These are phyloP conservation scores for Millerago galiae DNA, from an alignment of 805 yeast species.

Conservation along the genomic window DNA sequence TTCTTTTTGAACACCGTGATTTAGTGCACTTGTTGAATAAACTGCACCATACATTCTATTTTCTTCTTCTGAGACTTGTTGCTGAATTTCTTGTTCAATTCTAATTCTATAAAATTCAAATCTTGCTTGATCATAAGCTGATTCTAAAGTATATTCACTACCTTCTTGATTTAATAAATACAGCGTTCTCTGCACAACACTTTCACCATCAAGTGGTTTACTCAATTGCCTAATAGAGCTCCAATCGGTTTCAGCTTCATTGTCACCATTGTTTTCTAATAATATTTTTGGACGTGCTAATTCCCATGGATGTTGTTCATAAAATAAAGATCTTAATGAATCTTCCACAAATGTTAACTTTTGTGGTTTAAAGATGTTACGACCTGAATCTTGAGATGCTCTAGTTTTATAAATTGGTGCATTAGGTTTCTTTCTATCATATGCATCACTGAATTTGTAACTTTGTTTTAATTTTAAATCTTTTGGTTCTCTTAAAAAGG, in stretches of 20 bases:
- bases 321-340: slow-evolving; percentile 73
- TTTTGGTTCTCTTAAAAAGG: slow-evolving; percentile 32
- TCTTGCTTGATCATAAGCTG: slow-evolving; percentile 82
- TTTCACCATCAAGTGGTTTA: slow-evolving; percentile 83
- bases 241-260: slow-evolving; percentile 61
- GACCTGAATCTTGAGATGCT: slow-evolving; percentile 5
- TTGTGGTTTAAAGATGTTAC: slow-evolving; percentile 13
- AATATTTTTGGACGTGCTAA: slow-evolving; percentile 81
- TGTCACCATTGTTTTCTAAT: slow-evolving; percentile 68
- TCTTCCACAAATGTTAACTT: slow-evolving; percentile 47
- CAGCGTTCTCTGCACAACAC: slow-evolving; percentile 70
- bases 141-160: slow-evolving; percentile 28
- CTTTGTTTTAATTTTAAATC: slow-evolving; percentile 10
- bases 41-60: slow-evolving; percentile 79
- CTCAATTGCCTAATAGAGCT: slow-evolving; percentile 61
- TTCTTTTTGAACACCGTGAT: slow-evolving; percentile 66
- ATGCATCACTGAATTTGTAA: slow-evolving; percentile 10
- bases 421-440: not conserved
- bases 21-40: slow-evolving; percentile 54
- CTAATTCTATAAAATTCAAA: slow-evolving; percentile 83
- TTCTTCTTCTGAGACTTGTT: slow-evolving; percentile 73
- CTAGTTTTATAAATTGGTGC: slow-evolving; percentile 29
- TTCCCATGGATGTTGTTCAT: slow-evolving; percentile 97
- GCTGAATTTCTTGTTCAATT: slow-evolving; percentile 74
- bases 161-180: slow-evolving; percentile 39